These are phyloP conservation scores for Amphibolis antarctica DNA, from an alignment of 106 monocot species.

Conservation along the genomic window DNA sequence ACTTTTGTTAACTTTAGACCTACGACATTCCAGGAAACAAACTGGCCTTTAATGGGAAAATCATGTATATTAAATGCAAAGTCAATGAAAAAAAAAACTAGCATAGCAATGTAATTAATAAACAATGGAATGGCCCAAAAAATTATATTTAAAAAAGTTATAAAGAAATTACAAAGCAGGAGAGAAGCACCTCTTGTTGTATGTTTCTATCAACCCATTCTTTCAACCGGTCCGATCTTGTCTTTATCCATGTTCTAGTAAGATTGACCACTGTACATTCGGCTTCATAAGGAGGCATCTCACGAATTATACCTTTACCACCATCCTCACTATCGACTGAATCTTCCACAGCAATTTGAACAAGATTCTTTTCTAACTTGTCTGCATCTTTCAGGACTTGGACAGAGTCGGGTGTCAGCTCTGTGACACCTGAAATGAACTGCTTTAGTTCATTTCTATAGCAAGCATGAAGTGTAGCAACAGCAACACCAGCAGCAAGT, in stretches of 20 bases:
- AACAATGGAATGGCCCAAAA: no score
- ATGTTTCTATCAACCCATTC: constrained; percentile 79
- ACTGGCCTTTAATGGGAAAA: no score
- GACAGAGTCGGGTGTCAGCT: constrained; percentile 70
- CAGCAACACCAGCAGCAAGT: constrained; percentile 86
- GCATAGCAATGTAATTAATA: no score
- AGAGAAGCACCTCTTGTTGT: constrained; percentile 65
- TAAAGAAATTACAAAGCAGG: constrained; percentile 1
- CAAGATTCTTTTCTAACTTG: constrained; percentile 87
- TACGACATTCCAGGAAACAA: no score
- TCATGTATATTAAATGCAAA: no score
- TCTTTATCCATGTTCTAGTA: constrained; percentile 65
- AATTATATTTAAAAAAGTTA: neutral
- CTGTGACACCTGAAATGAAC: constrained; percentile 61
- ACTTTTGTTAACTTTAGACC: no score
- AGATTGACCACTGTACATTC: constrained; percentile 70
- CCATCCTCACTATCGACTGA: constrained; percentile 99
- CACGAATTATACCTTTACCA: constrained; percentile 76
- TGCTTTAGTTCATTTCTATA: constrained; percentile 93
- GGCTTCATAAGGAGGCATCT: constrained; percentile 97
- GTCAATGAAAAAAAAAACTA: no score
- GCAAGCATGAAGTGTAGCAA: constrained; percentile 90
- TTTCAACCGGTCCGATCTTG: constrained; percentile 56
- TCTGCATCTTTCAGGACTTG: constrained; percentile 89
- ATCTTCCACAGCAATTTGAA: constrained; percentile 87